Evolutionary conservation across 805 yeast species (phyloP).

Genomic region (Starmerella cellae): DNA sequence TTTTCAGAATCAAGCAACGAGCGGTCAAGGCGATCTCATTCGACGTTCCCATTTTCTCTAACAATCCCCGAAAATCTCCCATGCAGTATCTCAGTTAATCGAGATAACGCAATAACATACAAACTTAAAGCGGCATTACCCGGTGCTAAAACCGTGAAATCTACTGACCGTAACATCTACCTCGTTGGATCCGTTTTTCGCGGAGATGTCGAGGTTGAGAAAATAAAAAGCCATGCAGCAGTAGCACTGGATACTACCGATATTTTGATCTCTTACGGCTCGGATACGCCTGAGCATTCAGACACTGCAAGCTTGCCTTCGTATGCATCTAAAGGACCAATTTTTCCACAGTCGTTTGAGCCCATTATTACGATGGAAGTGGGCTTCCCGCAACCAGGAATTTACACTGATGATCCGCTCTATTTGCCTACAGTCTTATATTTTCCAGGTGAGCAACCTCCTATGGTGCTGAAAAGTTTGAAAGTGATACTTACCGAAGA

Average conservation of each 20-base stretch:
- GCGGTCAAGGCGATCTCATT: slow-evolving; percentile 41
- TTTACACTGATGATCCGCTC: slow-evolving; percentile 11
- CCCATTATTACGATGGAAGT: no score
- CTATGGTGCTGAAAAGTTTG: slow-evolving; percentile 3
- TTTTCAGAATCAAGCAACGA: neutral
- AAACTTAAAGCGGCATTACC: neutral
- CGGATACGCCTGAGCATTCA: no score
- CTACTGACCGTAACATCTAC: neutral
- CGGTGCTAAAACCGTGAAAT: neutral
- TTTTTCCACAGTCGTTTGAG: no score
- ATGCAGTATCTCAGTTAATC: slow-evolving; percentile 7
- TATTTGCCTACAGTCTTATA: neutral
- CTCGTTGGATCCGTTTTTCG: no score
- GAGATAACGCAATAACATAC: slow-evolving; percentile 6
- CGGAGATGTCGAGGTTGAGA: no score
- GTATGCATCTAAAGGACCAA: no score
- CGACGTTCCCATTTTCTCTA: slow-evolving; percentile 64
- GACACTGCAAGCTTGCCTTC: no score
- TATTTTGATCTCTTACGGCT: no score
- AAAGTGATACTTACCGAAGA: slow-evolving; percentile 6
- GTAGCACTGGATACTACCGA: no score
- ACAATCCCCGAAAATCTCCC: slow-evolving; percentile 39
- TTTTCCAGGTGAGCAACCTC: slow-evolving; percentile 8
- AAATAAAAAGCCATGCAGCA: no score
- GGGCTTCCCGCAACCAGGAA: slow-evolving; percentile 7